Base-by-base conservation (phyloP, 352 stramenopile species). In the Plasmopara viticola region DNA sequence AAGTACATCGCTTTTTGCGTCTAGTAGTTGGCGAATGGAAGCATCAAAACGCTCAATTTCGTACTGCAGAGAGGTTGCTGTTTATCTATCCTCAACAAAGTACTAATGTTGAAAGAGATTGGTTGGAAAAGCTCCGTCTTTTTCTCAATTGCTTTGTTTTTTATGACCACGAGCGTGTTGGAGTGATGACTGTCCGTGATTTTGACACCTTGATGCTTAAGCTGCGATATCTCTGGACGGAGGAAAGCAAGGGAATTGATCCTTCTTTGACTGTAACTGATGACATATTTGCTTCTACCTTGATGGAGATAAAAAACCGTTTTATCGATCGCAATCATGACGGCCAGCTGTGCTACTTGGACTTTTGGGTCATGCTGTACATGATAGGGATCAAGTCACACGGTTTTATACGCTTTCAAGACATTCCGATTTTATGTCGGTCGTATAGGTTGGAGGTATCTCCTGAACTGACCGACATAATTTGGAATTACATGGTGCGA, bases 321-420 rank as follows among this genome's bases (percentile, higher is more conserved):
- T 90, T 90, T 40, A 45, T 57, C 0, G 79, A 93, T 17, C 29
- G 62, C 1, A 60, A 86, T 31, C 58, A 72, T 4, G 82, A 90
- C 33, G 82, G 76, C 2, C 56, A 72, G 20, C 64, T 90, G 0
- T 89, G 79, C 42, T 93, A 93, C 49, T 55, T 93, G 17, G 82
- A 93, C 45, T 88, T 93, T 33, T 93, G 81, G 75, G 77, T 71
- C 0, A 86, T 93, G 73, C 58, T 93, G 0, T 93, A 93, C 48
- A 74, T 93, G 31, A 68, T 89, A 0, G 74, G 71, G 0, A 50
- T 89, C 12, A 84, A 74, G 10, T 79, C 73, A 6, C 58, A 61
- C 5, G 53, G 53, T 13, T 58, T 89, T 33, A 66, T 89, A 40
- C 70, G 73, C 46, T 85, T 90, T 57, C 64, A 69, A 6, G 73